phyloP scores from a whole-genome alignment of 2,329 filamentous ascomycete genomes.

The Paraphoma chrysanthemicola region DNA sequence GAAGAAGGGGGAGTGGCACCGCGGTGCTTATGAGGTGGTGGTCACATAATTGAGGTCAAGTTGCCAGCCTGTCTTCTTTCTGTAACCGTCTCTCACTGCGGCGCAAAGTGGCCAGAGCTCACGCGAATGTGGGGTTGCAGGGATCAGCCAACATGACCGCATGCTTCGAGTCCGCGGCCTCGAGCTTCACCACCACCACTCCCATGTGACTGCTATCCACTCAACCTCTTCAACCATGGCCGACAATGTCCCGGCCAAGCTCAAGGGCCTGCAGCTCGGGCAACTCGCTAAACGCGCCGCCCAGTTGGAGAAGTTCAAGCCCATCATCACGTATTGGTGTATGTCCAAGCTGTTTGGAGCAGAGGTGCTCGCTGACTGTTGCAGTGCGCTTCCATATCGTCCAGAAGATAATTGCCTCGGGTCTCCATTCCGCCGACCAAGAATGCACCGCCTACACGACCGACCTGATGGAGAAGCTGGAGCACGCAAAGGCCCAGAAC shows the following conservation, averaged over 20 bases:
- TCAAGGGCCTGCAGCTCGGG: constrained; percentile 82
- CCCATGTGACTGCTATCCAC: not conserved
- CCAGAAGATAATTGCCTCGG: constrained; percentile 84
- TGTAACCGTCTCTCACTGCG: not conserved
- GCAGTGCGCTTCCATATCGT: constrained; percentile 70
- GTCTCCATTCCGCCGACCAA: constrained; percentile 78
- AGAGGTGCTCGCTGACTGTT: constrained; percentile 17
- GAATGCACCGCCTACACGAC: constrained; percentile 84
- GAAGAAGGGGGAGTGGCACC: constrained; percentile 12
- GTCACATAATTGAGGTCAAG: constrained; percentile 20
- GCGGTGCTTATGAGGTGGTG: constrained; percentile 8
- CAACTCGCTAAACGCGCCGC: constrained; percentile 83
- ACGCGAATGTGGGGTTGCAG: constrained; percentile 5
- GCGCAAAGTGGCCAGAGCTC: constrained; percentile 3
- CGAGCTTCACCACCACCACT: not conserved
- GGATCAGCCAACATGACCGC: not conserved
- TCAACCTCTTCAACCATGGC: constrained; percentile 64
- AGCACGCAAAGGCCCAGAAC: constrained; percentile 78
- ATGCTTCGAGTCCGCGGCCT: constrained; percentile 1
- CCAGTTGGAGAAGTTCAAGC: constrained; percentile 83
- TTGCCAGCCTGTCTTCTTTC: constrained; percentile 4
- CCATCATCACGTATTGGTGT: constrained; percentile 96
- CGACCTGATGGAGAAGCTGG: constrained; percentile 87
- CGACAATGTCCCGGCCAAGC: constrained; percentile 69
- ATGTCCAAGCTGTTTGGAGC: constrained; percentile 50